Evolutionary conservation across 306 rosid species (phyloP).

Genomic region (Parietaria judaica): DNA sequence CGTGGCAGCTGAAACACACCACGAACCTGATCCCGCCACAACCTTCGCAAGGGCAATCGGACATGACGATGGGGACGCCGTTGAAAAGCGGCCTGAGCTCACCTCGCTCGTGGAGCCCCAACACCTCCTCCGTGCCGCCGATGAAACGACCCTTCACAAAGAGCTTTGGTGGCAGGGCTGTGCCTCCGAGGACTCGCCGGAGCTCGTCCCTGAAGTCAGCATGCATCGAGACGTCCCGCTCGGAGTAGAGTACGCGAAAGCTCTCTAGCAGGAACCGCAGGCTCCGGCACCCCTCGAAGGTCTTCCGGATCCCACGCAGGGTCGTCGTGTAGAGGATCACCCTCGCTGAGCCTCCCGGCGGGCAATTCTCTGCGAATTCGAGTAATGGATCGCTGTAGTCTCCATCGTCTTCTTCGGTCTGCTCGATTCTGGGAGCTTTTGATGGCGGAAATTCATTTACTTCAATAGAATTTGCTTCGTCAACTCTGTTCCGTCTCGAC

Average conservation of each 20-base stretch:
- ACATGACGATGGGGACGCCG: conserved; percentile 44
- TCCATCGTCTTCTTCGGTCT: not conserved
- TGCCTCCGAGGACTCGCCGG: conserved; percentile 40
- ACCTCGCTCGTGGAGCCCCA: conserved; percentile 67
- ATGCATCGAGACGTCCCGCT: conserved; percentile 82
- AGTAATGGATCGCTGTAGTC: conserved; percentile 25
- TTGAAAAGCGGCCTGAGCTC: conserved; percentile 44
- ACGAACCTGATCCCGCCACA: conserved; percentile 72
- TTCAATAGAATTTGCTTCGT: not conserved
- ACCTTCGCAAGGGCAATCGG: conserved; percentile 49
- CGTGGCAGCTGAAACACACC: conserved; percentile 65
- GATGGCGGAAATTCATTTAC: conserved; percentile 8
- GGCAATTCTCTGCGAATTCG: conserved; percentile 52
- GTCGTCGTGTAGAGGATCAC: conserved; percentile 80
- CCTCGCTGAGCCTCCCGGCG: conserved; percentile 52
- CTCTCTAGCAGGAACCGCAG: conserved; percentile 66
- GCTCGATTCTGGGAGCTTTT: conserved; percentile 16
- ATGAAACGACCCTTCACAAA: conserved; percentile 68
- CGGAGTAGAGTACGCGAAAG: conserved; percentile 51
- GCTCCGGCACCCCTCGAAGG: conserved; percentile 74
- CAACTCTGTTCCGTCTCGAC: conserved; percentile 18
- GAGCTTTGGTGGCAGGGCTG: conserved; percentile 63
- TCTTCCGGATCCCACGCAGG: conserved; percentile 65
- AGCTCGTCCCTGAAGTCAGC: conserved; percentile 62
- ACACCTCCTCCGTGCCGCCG: conserved; percentile 76